Evolutionary conservation across 306 rosid species (phyloP).

Genomic region (Trichosanthes truncata): DNA sequence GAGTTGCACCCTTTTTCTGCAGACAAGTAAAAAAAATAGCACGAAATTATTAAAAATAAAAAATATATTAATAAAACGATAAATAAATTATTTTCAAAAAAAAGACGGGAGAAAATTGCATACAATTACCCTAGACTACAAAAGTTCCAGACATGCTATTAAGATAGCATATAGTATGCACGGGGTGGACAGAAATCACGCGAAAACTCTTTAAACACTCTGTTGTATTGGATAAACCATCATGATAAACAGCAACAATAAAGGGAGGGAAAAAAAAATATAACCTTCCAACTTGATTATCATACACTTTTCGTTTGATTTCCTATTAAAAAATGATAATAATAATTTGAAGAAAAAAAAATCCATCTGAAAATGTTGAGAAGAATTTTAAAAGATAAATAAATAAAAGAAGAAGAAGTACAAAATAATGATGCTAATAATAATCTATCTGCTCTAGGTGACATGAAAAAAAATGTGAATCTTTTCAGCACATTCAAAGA

Average conservation of each 20-base stretch:
- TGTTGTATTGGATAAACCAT: background rate
- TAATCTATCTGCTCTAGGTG: background rate
- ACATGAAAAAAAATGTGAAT: background rate
- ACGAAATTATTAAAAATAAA: background rate
- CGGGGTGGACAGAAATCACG: background rate
- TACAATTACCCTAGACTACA: background rate
- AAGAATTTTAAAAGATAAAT: background rate
- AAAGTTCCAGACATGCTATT: background rate
- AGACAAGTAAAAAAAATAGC: conserved; percentile 12
- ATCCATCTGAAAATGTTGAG: background rate
- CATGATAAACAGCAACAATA: background rate
- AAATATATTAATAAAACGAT: background rate
- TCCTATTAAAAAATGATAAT: background rate
- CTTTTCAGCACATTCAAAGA: background rate
- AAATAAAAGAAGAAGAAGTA: background rate
- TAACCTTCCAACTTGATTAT: background rate
- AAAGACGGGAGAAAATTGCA: background rate
- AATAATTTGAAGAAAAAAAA: background rate
- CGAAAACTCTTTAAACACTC: background rate
- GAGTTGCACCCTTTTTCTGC: conserved; percentile 70
- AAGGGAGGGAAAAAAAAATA: background rate
- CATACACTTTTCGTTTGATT: background rate
- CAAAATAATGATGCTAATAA: background rate
- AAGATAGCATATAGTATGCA: background rate
- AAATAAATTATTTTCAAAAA: background rate